Conservation (phyloP, 163 green algal species). For the Botryococcus braunii region DNA sequence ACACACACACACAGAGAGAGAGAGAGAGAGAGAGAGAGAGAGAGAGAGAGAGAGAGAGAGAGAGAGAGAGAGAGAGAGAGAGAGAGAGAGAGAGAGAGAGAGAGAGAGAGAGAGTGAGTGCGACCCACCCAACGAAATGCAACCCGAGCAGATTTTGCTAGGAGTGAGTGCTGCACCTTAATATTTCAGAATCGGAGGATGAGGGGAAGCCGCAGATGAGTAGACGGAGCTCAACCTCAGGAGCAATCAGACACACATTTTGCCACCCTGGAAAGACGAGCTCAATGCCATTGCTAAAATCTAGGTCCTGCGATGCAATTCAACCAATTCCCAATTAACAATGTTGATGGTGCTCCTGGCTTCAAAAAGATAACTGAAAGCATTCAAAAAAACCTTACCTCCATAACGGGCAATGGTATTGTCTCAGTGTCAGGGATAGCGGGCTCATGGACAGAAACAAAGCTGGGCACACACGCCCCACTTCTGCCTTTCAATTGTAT, state of each 20-base stretch:
- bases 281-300: conserved; percentile 32
- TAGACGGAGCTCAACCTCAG: conserved; percentile 69
- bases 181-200: too few species aligned
- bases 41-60: too few species aligned
- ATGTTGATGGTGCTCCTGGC: not conserved
- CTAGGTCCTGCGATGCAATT: conserved; percentile 20
- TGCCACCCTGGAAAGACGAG: conserved; percentile 51
- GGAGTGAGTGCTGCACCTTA: too few species aligned
- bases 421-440: conserved; percentile 45
- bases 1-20: too few species aligned
- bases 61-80: too few species aligned
- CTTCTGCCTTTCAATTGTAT: not conserved
- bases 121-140: too few species aligned
- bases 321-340: not conserved
- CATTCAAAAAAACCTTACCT: not conserved
- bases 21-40: too few species aligned
- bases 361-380: not conserved
- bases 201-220: conserved; percentile 39
- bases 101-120: too few species aligned
- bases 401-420: conserved; percentile 28
- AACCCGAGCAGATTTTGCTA: too few species aligned
- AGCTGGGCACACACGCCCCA: conserved; percentile 18
- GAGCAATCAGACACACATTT: conserved; percentile 62
- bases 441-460: conserved; percentile 23
- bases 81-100: too few species aligned